Evolutionary conservation across 805 yeast genomes (phyloP), one percentile per base, ranked within the genome.

Genomic region (Teunomyces stri): DNA sequence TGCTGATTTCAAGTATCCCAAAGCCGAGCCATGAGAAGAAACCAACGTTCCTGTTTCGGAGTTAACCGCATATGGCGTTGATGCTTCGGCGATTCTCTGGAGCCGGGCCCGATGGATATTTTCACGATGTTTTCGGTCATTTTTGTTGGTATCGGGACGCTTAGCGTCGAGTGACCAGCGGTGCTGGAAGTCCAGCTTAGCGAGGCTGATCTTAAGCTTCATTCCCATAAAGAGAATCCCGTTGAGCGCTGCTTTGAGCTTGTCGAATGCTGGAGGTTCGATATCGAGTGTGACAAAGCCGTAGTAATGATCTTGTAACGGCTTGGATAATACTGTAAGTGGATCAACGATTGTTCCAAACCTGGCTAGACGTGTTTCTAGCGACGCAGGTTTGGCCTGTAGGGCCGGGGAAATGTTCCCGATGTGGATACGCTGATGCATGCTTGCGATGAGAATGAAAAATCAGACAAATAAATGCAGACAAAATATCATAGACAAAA

Each of bases 181-280:
- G 20, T 68, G 69, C 39, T 66, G 57, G 64, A 68, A 86, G 38
- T 70, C 70, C 0, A 82, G 82, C 53, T 76, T 80, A 3, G 97
- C 97, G 39, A 68, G 62, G 44, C 76, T 81, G 7, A 92, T 66
- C 2, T 72, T 70, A 30, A 92, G 64, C 45, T 76, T 80, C 21
- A 85, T 74, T 2, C 96, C 96, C 75, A 87, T 89, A 66, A 76
- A 92, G 21, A 77, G 78, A 1, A 85, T 79, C 27, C 91, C 94
- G 60, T 89, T 79, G 52, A 88, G 76, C 0, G 86, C 70, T 5
- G 68, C 62, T 48, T 76, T 75, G 44, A 92, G 65, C 41, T 77
- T 78, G 1, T 65, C 67, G 46, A 75, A 80, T 30, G 74, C 70
- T 16, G 67, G 64, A 3, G 72, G 69, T 1, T 74, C 62, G 10